These are phyloP conservation scores for Paecilomyces dactylethromorphus DNA, from an alignment of 2,329 filamentous ascomycete species.

Conservation along the genomic window DNA sequence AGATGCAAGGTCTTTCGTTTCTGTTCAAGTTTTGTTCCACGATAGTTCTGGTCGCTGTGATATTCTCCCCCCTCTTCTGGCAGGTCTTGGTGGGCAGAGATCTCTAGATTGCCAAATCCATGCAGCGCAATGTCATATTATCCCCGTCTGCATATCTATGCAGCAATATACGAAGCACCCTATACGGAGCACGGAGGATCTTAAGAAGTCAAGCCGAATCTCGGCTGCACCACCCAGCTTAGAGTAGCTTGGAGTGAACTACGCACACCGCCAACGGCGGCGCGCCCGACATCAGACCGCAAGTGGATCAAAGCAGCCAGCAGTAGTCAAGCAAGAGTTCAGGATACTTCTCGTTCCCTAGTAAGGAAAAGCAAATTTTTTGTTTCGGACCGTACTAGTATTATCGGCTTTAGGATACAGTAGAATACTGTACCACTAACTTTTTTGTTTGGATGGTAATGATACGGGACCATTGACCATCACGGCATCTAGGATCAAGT, in stretches of 20 bases:
- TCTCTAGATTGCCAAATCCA: not conserved
- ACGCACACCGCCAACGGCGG: not conserved
- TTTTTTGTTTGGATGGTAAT: too few species aligned
- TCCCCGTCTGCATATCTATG: too few species aligned
- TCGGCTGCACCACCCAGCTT: not conserved
- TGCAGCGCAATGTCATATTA: not conserved
- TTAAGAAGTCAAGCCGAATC: not conserved
- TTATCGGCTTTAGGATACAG: too few species aligned
- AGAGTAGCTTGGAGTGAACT: not conserved
- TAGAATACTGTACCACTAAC: too few species aligned
- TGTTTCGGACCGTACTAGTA: too few species aligned
- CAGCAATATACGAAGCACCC: not conserved
- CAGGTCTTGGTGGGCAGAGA: not conserved
- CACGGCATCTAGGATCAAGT: too few species aligned
- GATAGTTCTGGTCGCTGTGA: not conserved
- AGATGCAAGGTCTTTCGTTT: not conserved
- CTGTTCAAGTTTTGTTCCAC: not conserved
- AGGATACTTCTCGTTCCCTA: not conserved
- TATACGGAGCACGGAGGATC: not conserved
- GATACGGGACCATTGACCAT: too few species aligned
- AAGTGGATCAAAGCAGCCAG: not conserved
- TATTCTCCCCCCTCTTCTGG: not conserved
- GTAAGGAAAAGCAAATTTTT: too few species aligned
- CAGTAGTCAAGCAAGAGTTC: not conserved
- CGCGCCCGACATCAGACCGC: not conserved